These are phyloP conservation scores for Podila verticillata DNA, from an alignment of 192 early-diverging fungal genomes.

Conservation along the genomic window DNA sequence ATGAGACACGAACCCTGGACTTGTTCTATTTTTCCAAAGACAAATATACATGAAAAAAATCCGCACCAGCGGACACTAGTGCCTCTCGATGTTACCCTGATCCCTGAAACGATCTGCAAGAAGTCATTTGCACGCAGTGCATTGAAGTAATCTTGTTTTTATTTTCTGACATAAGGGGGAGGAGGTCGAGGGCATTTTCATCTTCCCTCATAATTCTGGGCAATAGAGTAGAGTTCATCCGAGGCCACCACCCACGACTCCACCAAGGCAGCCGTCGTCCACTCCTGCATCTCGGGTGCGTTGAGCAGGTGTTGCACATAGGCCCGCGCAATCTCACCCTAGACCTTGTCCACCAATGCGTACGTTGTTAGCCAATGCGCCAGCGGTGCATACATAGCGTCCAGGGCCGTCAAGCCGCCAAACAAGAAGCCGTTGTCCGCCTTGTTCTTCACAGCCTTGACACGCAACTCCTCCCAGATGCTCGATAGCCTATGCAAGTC, in stretches of 20 bases:
- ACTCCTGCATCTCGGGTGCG: slow-evolving; percentile 33
- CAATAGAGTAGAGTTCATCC: slow-evolving; percentile 16
- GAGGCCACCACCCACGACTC: slow-evolving; percentile 38
- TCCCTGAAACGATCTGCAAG: too few species aligned
- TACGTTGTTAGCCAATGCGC: slow-evolving; percentile 26
- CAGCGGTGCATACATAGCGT: slow-evolving; percentile 54
- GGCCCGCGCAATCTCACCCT: slow-evolving; percentile 22
- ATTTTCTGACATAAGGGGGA: too few species aligned
- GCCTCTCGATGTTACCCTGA: too few species aligned
- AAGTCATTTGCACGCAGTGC: too few species aligned
- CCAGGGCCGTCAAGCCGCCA: slow-evolving; percentile 48
- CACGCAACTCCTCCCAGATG: slow-evolving; percentile 47
- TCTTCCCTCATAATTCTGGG: too few species aligned
- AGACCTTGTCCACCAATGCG: slow-evolving; percentile 10
- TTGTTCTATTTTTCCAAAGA: too few species aligned
- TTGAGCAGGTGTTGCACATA: slow-evolving; percentile 35
- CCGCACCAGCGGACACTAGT: too few species aligned
- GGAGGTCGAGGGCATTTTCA: too few species aligned
- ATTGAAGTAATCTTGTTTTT: too few species aligned
- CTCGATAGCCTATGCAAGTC: slow-evolving; percentile 19
- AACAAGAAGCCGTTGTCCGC: slow-evolving; percentile 51
- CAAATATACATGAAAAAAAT: too few species aligned
- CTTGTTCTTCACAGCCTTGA: slow-evolving; percentile 26
- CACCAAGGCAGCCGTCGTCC: slow-evolving; percentile 14
- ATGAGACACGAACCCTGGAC: too few species aligned